Evolutionary conservation across 2,329 filamentous ascomycete genomes (phyloP).

Genomic region (Aureobasidium sp.): DNA sequence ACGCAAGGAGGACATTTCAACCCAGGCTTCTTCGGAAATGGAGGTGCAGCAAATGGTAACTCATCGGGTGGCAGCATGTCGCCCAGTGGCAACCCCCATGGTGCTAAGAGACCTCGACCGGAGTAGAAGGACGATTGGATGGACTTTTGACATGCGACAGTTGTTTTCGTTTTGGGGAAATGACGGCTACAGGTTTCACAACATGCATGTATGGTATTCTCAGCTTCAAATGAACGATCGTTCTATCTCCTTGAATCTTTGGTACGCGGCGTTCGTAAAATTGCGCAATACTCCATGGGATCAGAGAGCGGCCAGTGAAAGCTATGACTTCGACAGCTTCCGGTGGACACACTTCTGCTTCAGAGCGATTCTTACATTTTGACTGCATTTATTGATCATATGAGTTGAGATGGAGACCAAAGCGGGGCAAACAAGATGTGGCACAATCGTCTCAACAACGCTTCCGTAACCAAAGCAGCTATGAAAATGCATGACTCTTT

Average conservation of each 20-base stretch:
- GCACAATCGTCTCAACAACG: not conserved
- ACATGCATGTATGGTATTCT: not conserved
- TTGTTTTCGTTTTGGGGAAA: not conserved
- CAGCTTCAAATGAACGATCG: not conserved
- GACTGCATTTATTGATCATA: not conserved
- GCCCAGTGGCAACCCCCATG: constrained; percentile 16
- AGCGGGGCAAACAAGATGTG: not conserved
- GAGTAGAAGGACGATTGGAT: constrained; percentile 11
- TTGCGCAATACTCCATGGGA: not conserved
- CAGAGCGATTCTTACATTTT: not conserved
- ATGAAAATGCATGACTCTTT: not conserved
- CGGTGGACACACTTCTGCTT: not conserved
- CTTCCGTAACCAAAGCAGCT: not conserved
- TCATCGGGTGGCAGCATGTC: constrained; percentile 7
- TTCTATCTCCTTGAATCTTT: not conserved
- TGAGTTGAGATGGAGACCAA: not conserved
- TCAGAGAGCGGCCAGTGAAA: not conserved
- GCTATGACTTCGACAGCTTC: not conserved
- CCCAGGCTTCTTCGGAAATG: constrained; percentile 56
- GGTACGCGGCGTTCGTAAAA: not conserved
- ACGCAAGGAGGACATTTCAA: constrained; percentile 65
- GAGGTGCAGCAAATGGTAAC: constrained; percentile 23
- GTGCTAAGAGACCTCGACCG: constrained; percentile 18
- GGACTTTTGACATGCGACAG: not conserved
- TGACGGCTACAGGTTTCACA: not conserved